Evolutionary conservation across 139 green algal genomes (phyloP).

Genomic region (Dunaliella primolecta): DNA sequence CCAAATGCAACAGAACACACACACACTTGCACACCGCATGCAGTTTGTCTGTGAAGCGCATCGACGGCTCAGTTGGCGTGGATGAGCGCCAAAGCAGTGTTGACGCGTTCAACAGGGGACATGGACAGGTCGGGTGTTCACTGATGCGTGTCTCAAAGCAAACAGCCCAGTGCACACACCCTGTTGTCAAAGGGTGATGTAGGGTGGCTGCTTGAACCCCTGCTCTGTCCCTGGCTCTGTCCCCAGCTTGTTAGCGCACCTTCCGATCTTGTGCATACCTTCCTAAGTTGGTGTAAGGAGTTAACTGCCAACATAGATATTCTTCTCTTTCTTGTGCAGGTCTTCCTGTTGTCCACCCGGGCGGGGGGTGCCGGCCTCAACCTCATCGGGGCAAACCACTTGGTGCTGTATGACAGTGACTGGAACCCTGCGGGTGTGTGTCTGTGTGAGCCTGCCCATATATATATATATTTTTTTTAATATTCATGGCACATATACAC

Average conservation of each 20-base stretch:
- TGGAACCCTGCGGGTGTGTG: constrained; percentile 70
- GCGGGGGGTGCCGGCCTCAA: constrained; percentile 89
- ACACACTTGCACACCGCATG: no score
- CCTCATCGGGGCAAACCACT: constrained; percentile 73
- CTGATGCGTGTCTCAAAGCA: no score
- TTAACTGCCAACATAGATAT: no score
- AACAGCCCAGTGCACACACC: no score
- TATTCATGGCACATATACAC: no score
- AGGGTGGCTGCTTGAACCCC: no score
- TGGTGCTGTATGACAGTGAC: constrained; percentile 67
- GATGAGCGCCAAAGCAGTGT: constrained; percentile 68
- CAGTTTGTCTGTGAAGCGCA: no score
- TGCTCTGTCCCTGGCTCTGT: neutral
- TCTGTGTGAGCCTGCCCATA: no score
- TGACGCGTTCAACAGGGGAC: constrained; percentile 72
- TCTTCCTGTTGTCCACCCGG: constrained; percentile 82
- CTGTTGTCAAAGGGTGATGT: no score
- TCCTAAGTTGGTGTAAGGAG: neutral
- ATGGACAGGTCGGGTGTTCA: constrained; percentile 61
- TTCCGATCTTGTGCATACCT: neutral
- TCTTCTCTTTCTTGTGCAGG: no score
- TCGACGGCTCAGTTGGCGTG: constrained; percentile 69
- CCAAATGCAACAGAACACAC: no score
- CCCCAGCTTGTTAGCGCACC: neutral
- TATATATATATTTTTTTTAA: no score